Percentiles rank a stretch among this genome's conserved stretches.
These are phyloP conservation scores for Dendrobium huoshanense DNA, from an alignment of 106 monocot species.

Conservation along the genomic window DNA sequence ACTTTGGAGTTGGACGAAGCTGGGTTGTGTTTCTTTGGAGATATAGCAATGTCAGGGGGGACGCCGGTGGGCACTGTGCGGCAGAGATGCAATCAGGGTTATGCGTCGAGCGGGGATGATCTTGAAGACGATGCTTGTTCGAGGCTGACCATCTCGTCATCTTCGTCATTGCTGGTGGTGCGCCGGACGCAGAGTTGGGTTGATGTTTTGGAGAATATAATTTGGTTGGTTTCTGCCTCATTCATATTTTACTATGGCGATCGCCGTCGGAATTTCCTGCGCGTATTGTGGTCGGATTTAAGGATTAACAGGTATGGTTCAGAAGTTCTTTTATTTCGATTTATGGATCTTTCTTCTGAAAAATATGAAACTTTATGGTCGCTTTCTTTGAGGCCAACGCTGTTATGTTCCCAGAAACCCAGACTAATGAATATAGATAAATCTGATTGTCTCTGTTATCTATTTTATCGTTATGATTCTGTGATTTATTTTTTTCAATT, in stretches of 20 bases:
- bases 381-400: not conserved
- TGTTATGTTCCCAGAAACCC: not conserved
- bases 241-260: conserved; percentile 26
- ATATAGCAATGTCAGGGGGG: conserved; percentile 13
- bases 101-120: conserved; percentile 12
- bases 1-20: not conserved
- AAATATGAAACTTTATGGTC: not conserved
- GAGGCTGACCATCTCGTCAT: not conserved
- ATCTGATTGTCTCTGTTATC: not conserved
- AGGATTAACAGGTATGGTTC: conserved; percentile 22
- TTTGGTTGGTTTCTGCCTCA: conserved; percentile 14
- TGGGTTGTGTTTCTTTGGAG: not conserved
- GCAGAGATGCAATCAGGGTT: conserved; percentile 19
- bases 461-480: no score
- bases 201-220: conserved; percentile 11
- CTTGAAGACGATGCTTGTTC: conserved; percentile 14
- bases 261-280: conserved; percentile 13
- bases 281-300: conserved; percentile 15
- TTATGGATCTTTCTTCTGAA: not conserved
- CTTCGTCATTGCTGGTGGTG: not conserved
- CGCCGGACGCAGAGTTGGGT: conserved; percentile 6
- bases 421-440: not conserved
- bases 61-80: conserved; percentile 13
- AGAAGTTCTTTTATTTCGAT: not conserved
- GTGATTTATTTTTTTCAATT: not conserved